Conservation (phyloP, 352 stramenopile genomes). For the Phytophthora brassicae region DNA sequence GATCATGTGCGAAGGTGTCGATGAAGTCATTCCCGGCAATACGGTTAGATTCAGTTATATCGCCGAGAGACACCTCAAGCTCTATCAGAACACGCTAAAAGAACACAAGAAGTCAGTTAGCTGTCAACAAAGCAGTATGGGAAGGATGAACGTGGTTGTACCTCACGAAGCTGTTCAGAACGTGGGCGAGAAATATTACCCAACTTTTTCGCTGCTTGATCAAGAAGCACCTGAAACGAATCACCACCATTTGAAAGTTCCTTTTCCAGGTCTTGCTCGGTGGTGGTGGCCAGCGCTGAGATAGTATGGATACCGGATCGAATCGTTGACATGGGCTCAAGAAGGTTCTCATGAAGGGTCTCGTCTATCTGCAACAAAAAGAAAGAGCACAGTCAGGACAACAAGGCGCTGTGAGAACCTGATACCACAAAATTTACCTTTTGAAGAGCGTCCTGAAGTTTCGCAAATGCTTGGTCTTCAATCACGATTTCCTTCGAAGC, state of each 20-base stretch:
- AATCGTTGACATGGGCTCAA: slow-evolving; percentile 30
- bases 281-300: slow-evolving; percentile 19
- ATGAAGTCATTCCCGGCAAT: slow-evolving; percentile 43
- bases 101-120: not conserved
- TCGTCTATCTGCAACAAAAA: slow-evolving; percentile 25
- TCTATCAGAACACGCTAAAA: slow-evolving; percentile 42
- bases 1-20: slow-evolving; percentile 21
- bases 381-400: not conserved
- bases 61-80: slow-evolving; percentile 44
- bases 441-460: slow-evolving; percentile 19
- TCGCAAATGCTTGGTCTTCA: slow-evolving; percentile 18
- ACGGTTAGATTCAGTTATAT: slow-evolving; percentile 37
- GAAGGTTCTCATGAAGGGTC: slow-evolving; percentile 24
- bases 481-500: slow-evolving; percentile 34
- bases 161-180: slow-evolving; percentile 25
- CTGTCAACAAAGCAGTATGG: not conserved
- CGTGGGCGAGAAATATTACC: not conserved
- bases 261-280: slow-evolving; percentile 29
- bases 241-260: slow-evolving; percentile 17
- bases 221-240: slow-evolving; percentile 34
- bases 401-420: too few relatives aligned
- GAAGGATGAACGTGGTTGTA: not conserved
- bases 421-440: slow-evolving; percentile 15
- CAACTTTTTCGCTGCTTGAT: slow-evolving; percentile 20
- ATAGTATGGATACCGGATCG: slow-evolving; percentile 26